A percentile compares a stretch with the other conserved stretches of the same genome.
These are phyloP conservation scores for Sisymbrium altissimum DNA, from an alignment of 345 rosid genomes.

Conservation along the genomic window DNA sequence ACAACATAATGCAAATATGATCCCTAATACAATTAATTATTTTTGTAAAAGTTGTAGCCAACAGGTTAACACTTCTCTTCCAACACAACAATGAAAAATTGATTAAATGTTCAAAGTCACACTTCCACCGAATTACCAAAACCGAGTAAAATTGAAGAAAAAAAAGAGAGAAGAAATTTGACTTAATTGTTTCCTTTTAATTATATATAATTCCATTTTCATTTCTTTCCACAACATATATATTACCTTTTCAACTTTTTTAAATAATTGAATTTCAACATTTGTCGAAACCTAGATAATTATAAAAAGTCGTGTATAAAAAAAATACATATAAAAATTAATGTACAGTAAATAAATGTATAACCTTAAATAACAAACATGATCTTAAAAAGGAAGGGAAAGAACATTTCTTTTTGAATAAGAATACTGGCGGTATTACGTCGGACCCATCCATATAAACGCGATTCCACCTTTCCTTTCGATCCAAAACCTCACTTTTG, in stretches of 20 bases:
- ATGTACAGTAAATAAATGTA: too few species aligned
- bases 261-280: not conserved
- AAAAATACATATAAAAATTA: too few species aligned
- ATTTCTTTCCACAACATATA: not conserved
- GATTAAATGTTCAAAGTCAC: not conserved
- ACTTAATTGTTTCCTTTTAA: not conserved
- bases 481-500: not conserved
- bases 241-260: not conserved
- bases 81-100: not conserved
- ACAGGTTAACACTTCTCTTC: not conserved
- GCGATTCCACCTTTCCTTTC: not conserved
- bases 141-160: not conserved
- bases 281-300: not conserved
- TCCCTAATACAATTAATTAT: not conserved
- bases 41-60: not conserved
- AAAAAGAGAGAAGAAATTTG: not conserved
- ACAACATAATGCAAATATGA: not conserved
- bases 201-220: not conserved
- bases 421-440: not conserved
- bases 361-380: not conserved
- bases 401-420: not conserved
- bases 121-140: not conserved
- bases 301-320: too few species aligned
- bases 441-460: not conserved
- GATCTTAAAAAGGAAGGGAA: not conserved